Base-by-base conservation (phyloP, 441 rosid species). In the Theobroma grandiflorum region DNA sequence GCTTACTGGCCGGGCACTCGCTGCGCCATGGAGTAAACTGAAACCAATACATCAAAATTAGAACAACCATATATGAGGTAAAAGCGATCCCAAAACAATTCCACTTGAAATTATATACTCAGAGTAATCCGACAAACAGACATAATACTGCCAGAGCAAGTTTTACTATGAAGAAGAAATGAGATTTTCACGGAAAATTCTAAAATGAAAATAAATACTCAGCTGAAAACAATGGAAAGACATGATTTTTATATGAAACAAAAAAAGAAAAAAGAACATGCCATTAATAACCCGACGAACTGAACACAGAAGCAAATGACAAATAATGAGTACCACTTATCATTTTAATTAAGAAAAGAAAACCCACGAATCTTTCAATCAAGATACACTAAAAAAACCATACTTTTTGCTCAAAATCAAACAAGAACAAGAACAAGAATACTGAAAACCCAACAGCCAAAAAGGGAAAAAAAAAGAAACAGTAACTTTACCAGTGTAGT, bases 11-110 rank as follows among this genome's bases (percentile, higher is more conserved):
- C 31, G 80, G 79, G 77, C 79, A 59, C 69, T 87, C 84, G 35
- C 66, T 82, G 45, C 87, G 83, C 90, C 87, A 82, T 59, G 89
- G 81, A 82, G 84, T 74, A 82, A 88, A 80, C 98, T 96, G 93
- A 79, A 81, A 86, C 52, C 79, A 82, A 81, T 79, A 49, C 72
- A 73, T 71, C 65, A 67, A 72, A 52, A 74, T n/a, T 37, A 68
- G 69, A 82, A 72, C 85, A 26, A 43, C 76, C 42, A 2, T 35
- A 74, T 31, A 2, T 16, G 10, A 73, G 2, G 64, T 38, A 38
- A 78, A 74, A 43, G 40, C 43, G 37, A 35, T n/a, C 68, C 16
- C 35, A 58, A 55, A 68, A 50, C 69, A 83, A 58, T 53, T 63
- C 42, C 8, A 77, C 59, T 62, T 22, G 45, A 47, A 43, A 66